These are phyloP conservation scores for Lentinula novae-zelandiae DNA, from an alignment of 1,284 basidiomycete genomes.

Conservation along the genomic window DNA sequence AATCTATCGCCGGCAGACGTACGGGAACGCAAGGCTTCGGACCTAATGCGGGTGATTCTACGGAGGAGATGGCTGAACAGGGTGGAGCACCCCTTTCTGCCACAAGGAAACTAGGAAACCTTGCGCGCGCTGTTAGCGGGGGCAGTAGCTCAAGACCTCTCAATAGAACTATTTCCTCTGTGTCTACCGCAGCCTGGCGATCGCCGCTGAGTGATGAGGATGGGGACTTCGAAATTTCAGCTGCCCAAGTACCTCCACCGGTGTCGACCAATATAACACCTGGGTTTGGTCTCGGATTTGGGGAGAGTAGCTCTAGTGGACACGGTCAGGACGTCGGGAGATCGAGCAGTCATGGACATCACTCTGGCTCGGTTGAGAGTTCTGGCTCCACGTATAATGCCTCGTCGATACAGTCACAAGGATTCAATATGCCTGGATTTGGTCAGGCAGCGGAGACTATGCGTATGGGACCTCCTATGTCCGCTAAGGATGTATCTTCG, in stretches of 20 bases:
- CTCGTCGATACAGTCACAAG: neutral
- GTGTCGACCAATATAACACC: neutral
- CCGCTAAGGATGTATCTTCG: neutral
- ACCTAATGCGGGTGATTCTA: neutral
- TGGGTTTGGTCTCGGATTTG: neutral
- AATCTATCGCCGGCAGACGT: neutral
- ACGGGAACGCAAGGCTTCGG: neutral
- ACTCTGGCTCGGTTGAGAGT: neutral
- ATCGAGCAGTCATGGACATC: slow-evolving; percentile 1
- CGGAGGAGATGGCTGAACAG: neutral
- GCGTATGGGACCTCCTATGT: neutral
- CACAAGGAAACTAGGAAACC: neutral
- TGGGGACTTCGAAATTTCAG: neutral
- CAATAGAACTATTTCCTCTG: slow-evolving; percentile 1
- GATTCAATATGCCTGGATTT: slow-evolving; percentile 10
- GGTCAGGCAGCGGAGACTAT: slow-evolving; percentile 12
- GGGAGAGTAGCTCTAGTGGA: slow-evolving; percentile 6
- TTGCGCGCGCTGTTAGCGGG: neutral
- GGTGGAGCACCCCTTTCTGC: too few species aligned
- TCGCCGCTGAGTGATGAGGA: slow-evolving; percentile 11
- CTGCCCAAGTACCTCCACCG: neutral
- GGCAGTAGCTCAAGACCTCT: slow-evolving; percentile 7
- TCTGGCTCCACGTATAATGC: neutral
- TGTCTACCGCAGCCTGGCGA: slow-evolving; percentile 4
- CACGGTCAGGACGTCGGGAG: slow-evolving; percentile 9